Conservation (phyloP, 1,284 basidiomycete species). For the Tausonia pullulans region DNA sequence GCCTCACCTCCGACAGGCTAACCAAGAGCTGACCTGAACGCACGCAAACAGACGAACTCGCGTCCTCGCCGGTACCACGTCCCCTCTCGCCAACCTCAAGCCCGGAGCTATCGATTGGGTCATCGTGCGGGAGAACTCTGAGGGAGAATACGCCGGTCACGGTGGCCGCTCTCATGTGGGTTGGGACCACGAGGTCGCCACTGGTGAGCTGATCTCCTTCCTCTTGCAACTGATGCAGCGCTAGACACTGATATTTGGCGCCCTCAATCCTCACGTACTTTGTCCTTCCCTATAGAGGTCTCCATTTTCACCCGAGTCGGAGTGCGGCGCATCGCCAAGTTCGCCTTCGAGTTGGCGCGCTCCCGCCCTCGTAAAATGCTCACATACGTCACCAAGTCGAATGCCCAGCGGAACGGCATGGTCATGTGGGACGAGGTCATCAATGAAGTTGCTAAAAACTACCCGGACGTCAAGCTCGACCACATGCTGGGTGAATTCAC, state of each 20-base stretch:
- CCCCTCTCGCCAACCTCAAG: slow-evolving; percentile 34
- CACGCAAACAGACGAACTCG: slow-evolving; percentile 28
- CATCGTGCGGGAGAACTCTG: slow-evolving; percentile 44
- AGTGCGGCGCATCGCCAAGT: slow-evolving; percentile 42
- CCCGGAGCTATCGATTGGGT: slow-evolving; percentile 40
- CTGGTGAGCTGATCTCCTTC: slow-evolving; percentile 23
- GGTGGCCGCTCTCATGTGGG: slow-evolving; percentile 39
- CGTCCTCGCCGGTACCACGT: slow-evolving; percentile 41
- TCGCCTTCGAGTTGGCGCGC: slow-evolving; percentile 43
- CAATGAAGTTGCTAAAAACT: slow-evolving; percentile 42
- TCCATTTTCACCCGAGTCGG: slow-evolving; percentile 41
- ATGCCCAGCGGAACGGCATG: slow-evolving; percentile 34
- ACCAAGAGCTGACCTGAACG: slow-evolving; percentile 24
- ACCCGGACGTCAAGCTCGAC: slow-evolving; percentile 44
- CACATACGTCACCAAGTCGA: slow-evolving; percentile 44
- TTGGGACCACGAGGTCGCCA: slow-evolving; percentile 32
- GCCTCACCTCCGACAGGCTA: not conserved
- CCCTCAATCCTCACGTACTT: not conserved
- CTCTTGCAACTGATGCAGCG: slow-evolving; percentile 5
- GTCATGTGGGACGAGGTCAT: slow-evolving; percentile 35
- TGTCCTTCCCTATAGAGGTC: slow-evolving; percentile 25
- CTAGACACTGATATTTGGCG: slow-evolving; percentile 18
- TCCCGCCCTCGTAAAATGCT: slow-evolving; percentile 41
- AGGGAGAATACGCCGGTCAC: slow-evolving; percentile 45
- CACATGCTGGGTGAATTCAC: slow-evolving; percentile 31